Evolutionary conservation across 2,329 filamentous ascomycete genomes (phyloP), one percentile per base, ranked within the genome.

Genomic region (Colletotrichum sp.): DNA sequence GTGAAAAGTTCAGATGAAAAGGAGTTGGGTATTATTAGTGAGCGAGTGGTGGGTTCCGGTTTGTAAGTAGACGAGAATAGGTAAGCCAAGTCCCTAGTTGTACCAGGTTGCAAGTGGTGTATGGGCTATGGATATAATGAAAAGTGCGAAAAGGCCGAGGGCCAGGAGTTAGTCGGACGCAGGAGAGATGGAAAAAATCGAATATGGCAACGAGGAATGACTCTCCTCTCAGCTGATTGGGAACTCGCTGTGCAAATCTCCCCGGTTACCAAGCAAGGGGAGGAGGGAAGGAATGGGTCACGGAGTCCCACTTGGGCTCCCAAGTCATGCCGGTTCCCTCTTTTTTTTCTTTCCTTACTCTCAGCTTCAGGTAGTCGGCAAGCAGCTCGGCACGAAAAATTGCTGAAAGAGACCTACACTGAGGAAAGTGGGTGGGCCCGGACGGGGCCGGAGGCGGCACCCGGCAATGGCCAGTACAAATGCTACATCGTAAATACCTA

Each of bases 261-360:
- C 64, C 65, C 57, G 74, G 74, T 74, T 64, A 76, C 74, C 70
- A 73, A 74, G 71, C 64, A 24, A 59, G 39, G 44, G 60, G 10
- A 44, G 12, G 18, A 52, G 59, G 64, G 49, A 64, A 67, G 44
- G 64, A 44, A 75, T 72, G 64, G 59, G 64, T 57, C 39, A 44
- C 49, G 30, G 15, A 73, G 74, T 73, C 70, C 74, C 74, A 76
- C 70, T 76, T 76, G 70, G 74, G 73, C n/a, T 32, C 32, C 44
- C 57, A 68, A 72, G n/a, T 49, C 63, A 64, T 72, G 26, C 63
- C 16, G 44, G 73, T n/a, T 69, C 63, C 8, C 21, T 52, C 34
- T 49, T 26, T 52, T 52, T 60, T 71, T 26, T 30, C 44, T 60
- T 49, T 52, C 36, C 44, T 55, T 32, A 49, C 7, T 65, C n/a